phyloP scores from a whole-genome alignment of 208 protist genomes.

The Acanthamoeba triangularis region DNA sequence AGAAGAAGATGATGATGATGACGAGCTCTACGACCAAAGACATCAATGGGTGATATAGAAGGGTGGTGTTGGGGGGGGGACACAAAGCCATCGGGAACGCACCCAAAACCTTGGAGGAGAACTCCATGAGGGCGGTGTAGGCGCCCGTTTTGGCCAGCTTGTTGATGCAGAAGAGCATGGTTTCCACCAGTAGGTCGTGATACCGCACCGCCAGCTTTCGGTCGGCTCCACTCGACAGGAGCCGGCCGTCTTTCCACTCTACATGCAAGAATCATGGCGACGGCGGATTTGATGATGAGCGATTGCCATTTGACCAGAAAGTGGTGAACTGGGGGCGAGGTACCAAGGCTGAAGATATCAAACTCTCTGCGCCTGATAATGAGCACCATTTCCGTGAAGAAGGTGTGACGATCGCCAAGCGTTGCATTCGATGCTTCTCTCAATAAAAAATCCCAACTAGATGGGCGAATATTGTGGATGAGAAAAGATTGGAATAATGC shows the following conservation, averaged over 20 bases:
- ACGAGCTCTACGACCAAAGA: neutral
- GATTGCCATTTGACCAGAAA: neutral
- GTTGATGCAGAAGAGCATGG: conserved; percentile 67
- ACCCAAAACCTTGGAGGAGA: conserved; percentile 61
- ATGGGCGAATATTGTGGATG: neutral
- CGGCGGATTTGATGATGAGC: neutral
- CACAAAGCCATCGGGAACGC: neutral
- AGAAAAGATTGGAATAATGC: neutral
- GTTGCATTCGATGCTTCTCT: conserved; percentile 44
- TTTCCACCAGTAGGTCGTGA: conserved; percentile 52
- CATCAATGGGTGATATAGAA: neutral
- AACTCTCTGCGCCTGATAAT: conserved; percentile 58
- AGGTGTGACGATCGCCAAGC: conserved; percentile 43
- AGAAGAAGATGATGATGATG: neutral
- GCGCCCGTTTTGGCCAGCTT: conserved; percentile 66
- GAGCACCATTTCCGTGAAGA: conserved; percentile 55
- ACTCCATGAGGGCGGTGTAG: conserved; percentile 65
- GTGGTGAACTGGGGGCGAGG: neutral
- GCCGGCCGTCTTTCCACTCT: conserved; percentile 41
- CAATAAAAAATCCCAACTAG: conserved; percentile 65
- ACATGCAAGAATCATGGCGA: neutral
- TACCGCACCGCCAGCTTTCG: conserved; percentile 49
- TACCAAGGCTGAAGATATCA: conserved; percentile 47
- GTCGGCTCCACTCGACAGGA: neutral
- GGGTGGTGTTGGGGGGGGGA: neutral